Percentiles rank a stretch among this genome's conserved stretches.
phyloP scores from a whole-genome alignment of 192 early-diverging fungal genomes.

The Entomortierella beljakovae region DNA sequence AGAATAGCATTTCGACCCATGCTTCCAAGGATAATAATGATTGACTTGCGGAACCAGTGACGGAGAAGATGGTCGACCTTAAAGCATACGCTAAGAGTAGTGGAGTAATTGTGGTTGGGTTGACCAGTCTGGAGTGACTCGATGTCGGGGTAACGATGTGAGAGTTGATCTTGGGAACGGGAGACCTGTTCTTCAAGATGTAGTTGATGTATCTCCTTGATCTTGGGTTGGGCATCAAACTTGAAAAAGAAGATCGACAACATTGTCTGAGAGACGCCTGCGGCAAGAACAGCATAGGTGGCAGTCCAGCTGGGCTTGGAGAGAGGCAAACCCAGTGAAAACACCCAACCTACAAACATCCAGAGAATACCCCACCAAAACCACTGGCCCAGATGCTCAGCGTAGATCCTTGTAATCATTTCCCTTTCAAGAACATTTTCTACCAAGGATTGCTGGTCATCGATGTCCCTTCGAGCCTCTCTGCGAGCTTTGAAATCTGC shows the following conservation, averaged over 20 bases:
- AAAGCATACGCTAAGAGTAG: slow-evolving; percentile 18
- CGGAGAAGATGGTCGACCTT: slow-evolving; percentile 34
- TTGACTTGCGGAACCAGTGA: slow-evolving; percentile 37
- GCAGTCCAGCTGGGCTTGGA: slow-evolving; percentile 71
- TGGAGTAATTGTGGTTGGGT: slow-evolving; percentile 16
- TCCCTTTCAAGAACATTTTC: slow-evolving; percentile 39
- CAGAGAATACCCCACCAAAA: slow-evolving; percentile 49
- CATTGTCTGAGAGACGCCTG: slow-evolving; percentile 48
- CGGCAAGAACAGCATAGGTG: slow-evolving; percentile 56
- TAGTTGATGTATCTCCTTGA: slow-evolving; percentile 16
- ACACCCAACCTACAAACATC: slow-evolving; percentile 41
- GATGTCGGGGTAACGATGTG: slow-evolving; percentile 3
- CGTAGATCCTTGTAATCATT: slow-evolving; percentile 21
- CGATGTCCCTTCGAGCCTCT: background rate
- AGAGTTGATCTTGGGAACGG: slow-evolving; percentile 20
- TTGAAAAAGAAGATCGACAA: slow-evolving; percentile 54
- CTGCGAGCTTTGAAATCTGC: slow-evolving; percentile 30
- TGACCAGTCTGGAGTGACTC: background rate
- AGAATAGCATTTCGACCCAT: slow-evolving; percentile 64
- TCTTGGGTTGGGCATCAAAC: slow-evolving; percentile 54
- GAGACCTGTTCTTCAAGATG: slow-evolving; percentile 28
- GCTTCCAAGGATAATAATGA: slow-evolving; percentile 35
- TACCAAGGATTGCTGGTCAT: background rate
- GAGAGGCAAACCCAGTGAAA: slow-evolving; percentile 57
- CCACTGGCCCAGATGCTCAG: slow-evolving; percentile 27